Conservation (phyloP, 805 yeast species). For the Naumovozyma castellii region DNA sequence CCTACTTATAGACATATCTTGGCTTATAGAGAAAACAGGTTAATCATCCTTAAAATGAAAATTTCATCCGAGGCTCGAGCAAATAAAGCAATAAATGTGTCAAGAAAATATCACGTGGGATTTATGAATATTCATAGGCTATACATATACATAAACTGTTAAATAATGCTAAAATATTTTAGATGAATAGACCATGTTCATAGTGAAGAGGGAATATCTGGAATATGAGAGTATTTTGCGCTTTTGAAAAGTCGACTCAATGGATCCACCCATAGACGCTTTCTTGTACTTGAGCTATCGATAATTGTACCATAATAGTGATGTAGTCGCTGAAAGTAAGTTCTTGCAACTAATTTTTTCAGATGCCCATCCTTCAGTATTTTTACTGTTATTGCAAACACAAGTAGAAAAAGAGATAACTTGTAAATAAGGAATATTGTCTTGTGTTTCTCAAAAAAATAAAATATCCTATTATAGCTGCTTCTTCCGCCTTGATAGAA, state of each 20-base stretch:
- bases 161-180: too few species aligned
- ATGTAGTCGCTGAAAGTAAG: not conserved
- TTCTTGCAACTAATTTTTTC: not conserved
- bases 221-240: too few species aligned
- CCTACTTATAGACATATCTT: too few species aligned
- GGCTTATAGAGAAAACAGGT: too few species aligned
- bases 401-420: not conserved
- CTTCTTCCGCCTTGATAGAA: not conserved
- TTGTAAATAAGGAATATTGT: not conserved
- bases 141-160: too few species aligned
- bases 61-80: not conserved
- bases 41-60: too few species aligned
- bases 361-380: not conserved
- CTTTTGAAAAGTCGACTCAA: not conserved
- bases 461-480: not conserved
- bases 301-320: not conserved
- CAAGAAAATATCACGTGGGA: not conserved
- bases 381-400: not conserved
- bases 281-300: too few species aligned
- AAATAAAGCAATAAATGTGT: not conserved
- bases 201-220: too few species aligned
- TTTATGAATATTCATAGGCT: too few species aligned
- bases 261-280: not conserved
- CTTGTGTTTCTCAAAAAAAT: not conserved
- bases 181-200: too few species aligned